Percentiles rank a stretch among this genome's conserved stretches.
Evolutionary conservation across 306 rosid species (phyloP).

Genomic region (Citrullus colocynthis): DNA sequence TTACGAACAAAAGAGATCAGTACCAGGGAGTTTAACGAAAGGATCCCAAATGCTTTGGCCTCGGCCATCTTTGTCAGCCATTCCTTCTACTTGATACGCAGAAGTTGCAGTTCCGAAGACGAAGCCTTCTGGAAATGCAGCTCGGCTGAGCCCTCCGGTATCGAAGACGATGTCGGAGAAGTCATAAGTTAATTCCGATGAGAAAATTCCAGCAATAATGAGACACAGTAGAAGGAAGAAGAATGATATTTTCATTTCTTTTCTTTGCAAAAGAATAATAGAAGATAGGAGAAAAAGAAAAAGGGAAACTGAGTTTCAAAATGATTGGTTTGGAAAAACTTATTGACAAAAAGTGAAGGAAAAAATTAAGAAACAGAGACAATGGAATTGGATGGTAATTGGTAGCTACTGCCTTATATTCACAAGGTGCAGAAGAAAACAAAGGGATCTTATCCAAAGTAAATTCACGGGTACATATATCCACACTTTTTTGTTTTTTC

Average conservation of each 20-base stretch:
- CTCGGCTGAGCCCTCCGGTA: background rate
- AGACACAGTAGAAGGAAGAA: background rate
- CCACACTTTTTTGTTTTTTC: no score
- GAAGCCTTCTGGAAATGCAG: background rate
- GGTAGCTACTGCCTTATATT: background rate
- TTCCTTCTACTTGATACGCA: conserved; percentile 7
- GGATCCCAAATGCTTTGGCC: conserved; percentile 9
- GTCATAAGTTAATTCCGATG: background rate
- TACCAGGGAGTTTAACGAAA: background rate
- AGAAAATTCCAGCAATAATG: no score
- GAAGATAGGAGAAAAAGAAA: background rate
- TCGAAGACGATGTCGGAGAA: background rate
- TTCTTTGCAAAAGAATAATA: background rate
- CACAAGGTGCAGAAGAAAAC: background rate
- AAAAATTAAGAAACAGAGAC: background rate
- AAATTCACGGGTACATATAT: background rate
- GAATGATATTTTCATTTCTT: background rate
- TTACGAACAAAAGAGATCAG: background rate
- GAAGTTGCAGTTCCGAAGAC: conserved; percentile 1
- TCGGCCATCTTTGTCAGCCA: background rate
- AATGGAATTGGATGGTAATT: background rate
- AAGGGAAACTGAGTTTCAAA: background rate
- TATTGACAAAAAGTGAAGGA: background rate
- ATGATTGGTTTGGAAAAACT: background rate
- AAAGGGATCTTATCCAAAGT: background rate